Evolutionary conservation across 148 eudicot species (phyloP).

Genomic region (Rhododendron griersonianum): DNA sequence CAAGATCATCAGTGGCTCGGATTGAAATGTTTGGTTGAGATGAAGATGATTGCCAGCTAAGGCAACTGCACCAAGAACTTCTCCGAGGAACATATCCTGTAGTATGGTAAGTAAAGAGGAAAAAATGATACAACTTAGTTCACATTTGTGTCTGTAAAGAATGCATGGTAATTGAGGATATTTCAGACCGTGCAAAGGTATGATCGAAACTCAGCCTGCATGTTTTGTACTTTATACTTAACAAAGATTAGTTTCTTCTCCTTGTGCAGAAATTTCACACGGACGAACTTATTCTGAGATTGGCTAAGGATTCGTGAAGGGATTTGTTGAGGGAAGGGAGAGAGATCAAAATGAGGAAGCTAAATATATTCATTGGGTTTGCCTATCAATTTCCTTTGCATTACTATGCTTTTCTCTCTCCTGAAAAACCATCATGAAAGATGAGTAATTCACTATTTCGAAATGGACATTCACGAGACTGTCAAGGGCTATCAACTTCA

Average conservation of each 20-base stretch:
- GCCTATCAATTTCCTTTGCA: too few species aligned
- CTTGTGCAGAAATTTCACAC: background rate
- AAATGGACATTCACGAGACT: background rate
- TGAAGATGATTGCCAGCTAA: conserved; percentile 18
- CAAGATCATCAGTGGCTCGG: conserved; percentile 23
- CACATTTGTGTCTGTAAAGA: too few species aligned
- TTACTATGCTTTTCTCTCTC: too few species aligned
- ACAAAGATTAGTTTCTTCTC: background rate
- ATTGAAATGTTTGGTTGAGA: conserved; percentile 14
- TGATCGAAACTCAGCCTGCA: background rate
- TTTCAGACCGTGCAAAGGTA: background rate
- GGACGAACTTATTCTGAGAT: background rate
- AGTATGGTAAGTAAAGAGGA: background rate
- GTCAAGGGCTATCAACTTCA: background rate
- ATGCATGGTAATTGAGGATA: background rate
- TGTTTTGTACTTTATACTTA: too few species aligned
- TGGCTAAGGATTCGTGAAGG: background rate
- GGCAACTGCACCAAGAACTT: conserved; percentile 49
- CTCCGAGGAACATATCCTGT: conserved; percentile 53
- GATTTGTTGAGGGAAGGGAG: background rate
- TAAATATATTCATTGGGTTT: too few species aligned
- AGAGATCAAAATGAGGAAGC: too few species aligned
- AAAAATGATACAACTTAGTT: background rate
- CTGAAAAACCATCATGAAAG: too few species aligned
- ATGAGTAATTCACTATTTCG: background rate